Percentiles rank a stretch among this genome's conserved stretches.
These are phyloP conservation scores for Penicillium cosmopolitanum DNA, from an alignment of 495 filamentous ascomycete species.

Conservation along the genomic window DNA sequence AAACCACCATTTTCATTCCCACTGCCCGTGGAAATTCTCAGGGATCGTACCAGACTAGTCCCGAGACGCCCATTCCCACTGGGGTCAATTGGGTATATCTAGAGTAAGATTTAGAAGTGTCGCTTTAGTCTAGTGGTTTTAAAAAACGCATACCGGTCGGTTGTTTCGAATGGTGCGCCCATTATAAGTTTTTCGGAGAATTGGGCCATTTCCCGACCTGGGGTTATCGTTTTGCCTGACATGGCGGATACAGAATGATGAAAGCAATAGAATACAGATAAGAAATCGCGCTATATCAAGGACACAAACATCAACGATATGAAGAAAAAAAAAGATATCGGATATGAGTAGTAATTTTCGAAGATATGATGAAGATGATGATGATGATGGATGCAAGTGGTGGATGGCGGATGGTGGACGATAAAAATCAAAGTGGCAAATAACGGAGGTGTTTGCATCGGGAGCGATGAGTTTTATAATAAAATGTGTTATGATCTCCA, in stretches of 20 bases:
- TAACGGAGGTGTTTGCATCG: background rate
- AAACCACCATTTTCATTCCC: too few species aligned
- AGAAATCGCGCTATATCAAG: background rate
- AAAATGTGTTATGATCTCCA: constrained; percentile 2
- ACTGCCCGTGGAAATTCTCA: background rate
- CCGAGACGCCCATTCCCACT: constrained; percentile 97
- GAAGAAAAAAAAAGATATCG: too few species aligned
- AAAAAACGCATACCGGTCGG: constrained; percentile 71
- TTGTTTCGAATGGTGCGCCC: constrained; percentile 97
- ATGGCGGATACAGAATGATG: constrained; percentile 3
- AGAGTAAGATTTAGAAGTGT: constrained; percentile 9
- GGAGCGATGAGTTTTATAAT: background rate
- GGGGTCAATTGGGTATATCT: constrained; percentile 96
- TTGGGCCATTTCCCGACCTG: constrained; percentile 71
- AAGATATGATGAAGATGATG: background rate
- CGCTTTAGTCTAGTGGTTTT: background rate
- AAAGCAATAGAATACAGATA: background rate
- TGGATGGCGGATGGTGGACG: background rate
- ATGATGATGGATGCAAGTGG: background rate
- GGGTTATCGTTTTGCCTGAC: constrained; percentile 11
- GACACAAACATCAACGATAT: too few species aligned
- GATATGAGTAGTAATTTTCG: too few species aligned
- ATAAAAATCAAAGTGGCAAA: background rate
- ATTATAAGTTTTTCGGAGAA: constrained; percentile 98
- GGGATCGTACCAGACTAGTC: constrained; percentile 83